Percentiles rank a stretch among this genome's conserved stretches.
phyloP scores from a whole-genome alignment of 164 flowering plant species.

The Cinnamomum micranthum region DNA sequence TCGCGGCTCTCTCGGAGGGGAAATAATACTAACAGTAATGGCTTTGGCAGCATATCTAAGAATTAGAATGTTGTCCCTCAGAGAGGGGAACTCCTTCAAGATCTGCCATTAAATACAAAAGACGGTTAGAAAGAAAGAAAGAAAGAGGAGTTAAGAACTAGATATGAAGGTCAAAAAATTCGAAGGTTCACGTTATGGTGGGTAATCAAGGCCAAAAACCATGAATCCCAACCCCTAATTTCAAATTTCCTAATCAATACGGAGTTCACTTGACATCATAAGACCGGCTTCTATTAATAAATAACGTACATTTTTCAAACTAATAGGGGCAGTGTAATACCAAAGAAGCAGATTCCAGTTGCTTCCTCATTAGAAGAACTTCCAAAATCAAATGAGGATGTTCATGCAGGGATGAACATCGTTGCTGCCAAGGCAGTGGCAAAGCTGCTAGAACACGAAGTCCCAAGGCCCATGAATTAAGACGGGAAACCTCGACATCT shows the following conservation, averaged over 20 bases:
- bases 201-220: neutral
- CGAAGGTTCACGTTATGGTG: neutral
- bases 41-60: constrained; percentile 87
- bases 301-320: constrained; percentile 1
- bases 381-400: constrained; percentile 92
- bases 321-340: constrained; percentile 33
- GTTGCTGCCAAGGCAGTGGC: constrained; percentile 98
- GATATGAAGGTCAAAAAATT: neutral
- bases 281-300: neutral
- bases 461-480: constrained; percentile 97
- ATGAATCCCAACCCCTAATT: neutral
- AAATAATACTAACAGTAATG: constrained; percentile 58
- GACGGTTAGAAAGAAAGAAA: neutral
- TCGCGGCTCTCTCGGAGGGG: constrained; percentile 71
- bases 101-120: constrained; percentile 84
- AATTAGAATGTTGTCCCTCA: constrained; percentile 69
- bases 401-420: constrained; percentile 94
- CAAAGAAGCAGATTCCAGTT: constrained; percentile 90
- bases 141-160: neutral
- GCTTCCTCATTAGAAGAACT: constrained; percentile 96
- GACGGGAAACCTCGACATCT: constrained; percentile 73
- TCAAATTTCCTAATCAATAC: neutral
- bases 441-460: constrained; percentile 90
- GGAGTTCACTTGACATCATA: neutral
- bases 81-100: constrained; percentile 82